Conservation (phyloP, 208 protist species). For the Phytomonas francai region DNA sequence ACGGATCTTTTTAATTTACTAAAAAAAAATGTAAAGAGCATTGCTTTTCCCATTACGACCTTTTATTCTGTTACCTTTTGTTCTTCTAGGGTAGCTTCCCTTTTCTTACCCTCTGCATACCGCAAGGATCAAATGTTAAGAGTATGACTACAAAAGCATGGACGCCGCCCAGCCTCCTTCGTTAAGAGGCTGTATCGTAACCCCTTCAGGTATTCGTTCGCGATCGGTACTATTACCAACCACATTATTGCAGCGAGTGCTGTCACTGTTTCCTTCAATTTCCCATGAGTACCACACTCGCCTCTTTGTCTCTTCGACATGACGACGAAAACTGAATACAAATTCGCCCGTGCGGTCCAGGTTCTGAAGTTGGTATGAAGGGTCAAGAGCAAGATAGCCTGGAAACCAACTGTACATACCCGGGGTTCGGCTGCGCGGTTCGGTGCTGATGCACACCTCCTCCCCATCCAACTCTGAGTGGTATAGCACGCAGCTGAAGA, state of each 20-base stretch:
- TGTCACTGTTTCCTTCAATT: conserved; percentile 1
- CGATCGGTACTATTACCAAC: background rate
- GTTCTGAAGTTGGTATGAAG: conserved; percentile 25
- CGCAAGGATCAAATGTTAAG: background rate
- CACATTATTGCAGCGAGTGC: conserved; percentile 10
- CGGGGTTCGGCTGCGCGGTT: conserved; percentile 23
- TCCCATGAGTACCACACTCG: conserved; percentile 79
- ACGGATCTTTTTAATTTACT: background rate
- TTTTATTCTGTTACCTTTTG: background rate
- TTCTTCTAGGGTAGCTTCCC: background rate
- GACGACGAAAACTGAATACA: conserved; percentile 20
- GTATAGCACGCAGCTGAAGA: conserved; percentile 69
- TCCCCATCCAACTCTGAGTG: background rate
- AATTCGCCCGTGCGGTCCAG: conserved; percentile 6
- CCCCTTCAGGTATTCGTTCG: background rate
- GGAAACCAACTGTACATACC: conserved; percentile 89
- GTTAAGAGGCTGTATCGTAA: conserved; percentile 30
- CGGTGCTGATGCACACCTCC: conserved; percentile 18
- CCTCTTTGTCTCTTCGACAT: conserved; percentile 13
- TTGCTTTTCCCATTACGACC: background rate
- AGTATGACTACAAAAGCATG: conserved; percentile 17
- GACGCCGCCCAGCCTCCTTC: conserved; percentile 57
- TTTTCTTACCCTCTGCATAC: background rate
- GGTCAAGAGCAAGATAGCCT: conserved; percentile 54
- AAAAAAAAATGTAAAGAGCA: conserved; percentile 11